A percentile compares a stretch with the other conserved stretches of the same genome.
Evolutionary conservation across 2,329 filamentous ascomycete genomes (phyloP).

Genomic region (Phyllosticta citrichinensis): DNA sequence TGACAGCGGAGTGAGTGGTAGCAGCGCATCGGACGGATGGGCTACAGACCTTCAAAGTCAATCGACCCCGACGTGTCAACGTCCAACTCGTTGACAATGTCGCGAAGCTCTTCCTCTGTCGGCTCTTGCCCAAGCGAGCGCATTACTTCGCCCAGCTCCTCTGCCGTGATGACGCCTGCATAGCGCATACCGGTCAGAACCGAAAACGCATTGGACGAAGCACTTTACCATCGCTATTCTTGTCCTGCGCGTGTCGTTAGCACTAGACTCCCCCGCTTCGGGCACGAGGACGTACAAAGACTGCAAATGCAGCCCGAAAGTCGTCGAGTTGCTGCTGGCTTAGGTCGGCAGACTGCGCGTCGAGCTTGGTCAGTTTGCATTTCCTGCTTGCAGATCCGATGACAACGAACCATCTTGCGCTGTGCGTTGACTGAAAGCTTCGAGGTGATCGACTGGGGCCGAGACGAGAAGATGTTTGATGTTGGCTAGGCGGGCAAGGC

Average conservation of each 20-base stretch:
- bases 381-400: background rate
- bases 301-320: constrained; percentile 99
- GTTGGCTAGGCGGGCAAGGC: background rate
- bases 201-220: background rate
- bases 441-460: background rate
- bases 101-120: constrained; percentile 51
- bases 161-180: constrained; percentile 52
- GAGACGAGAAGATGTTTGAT: background rate
- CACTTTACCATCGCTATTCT: constrained; percentile 46
- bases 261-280: constrained; percentile 9
- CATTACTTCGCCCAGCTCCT: constrained; percentile 55
- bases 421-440: background rate
- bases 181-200: constrained; percentile 2
- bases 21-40: background rate
- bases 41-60: constrained; percentile 46
- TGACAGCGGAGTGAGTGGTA: background rate
- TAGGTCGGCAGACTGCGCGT: constrained; percentile 77
- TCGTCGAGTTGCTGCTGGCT: constrained; percentile 99
- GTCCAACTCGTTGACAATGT: constrained; percentile 59
- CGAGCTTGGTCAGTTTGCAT: background rate
- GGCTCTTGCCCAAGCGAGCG: constrained; percentile 53
- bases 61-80: constrained; percentile 55
- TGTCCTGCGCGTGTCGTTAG: constrained; percentile 37
- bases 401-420: background rate
- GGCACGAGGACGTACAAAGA: constrained; percentile 69